Percentiles rank a stretch among this genome's conserved stretches.
Evolutionary conservation across 1,284 basidiomycete species (phyloP).

Genomic region (Marasmius fiardii): DNA sequence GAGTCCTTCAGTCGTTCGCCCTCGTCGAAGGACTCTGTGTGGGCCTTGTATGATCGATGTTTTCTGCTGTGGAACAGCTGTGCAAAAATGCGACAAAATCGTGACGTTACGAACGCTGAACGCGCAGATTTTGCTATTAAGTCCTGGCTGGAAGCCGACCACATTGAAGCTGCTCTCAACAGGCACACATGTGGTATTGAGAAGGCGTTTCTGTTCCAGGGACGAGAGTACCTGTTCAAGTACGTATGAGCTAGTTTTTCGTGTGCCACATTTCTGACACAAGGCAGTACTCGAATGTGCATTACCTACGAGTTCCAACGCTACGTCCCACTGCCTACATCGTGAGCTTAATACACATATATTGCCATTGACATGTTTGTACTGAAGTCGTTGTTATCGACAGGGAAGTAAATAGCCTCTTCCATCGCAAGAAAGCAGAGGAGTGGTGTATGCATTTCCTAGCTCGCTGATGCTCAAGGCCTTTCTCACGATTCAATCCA

Average conservation of each 20-base stretch:
- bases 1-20: slow-evolving; percentile 47
- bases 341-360: slow-evolving; percentile 39
- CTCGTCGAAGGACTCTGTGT: slow-evolving; percentile 58
- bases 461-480: slow-evolving; percentile 9
- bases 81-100: slow-evolving; percentile 50
- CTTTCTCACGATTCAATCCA: slow-evolving; percentile 23
- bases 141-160: slow-evolving; percentile 71
- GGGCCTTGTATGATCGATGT: slow-evolving; percentile 66
- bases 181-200: slow-evolving; percentile 65
- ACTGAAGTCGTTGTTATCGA: neutral
- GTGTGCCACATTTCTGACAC: slow-evolving; percentile 5
- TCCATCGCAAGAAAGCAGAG: slow-evolving; percentile 62
- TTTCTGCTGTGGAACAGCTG: slow-evolving; percentile 74
- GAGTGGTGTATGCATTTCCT: slow-evolving; percentile 62
- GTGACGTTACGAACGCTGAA: slow-evolving; percentile 37
- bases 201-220: slow-evolving; percentile 62
- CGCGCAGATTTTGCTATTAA: slow-evolving; percentile 61
- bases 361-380: neutral
- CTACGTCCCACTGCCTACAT: slow-evolving; percentile 56
- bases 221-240: slow-evolving; percentile 75
- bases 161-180: slow-evolving; percentile 59
- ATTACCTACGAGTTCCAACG: slow-evolving; percentile 68
- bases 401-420: slow-evolving; percentile 50
- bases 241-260: slow-evolving; percentile 31
- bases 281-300: slow-evolving; percentile 59